Evolutionary conservation across 75 land plant species (phyloP).

Genomic region (Pinus tabuliformis): DNA sequence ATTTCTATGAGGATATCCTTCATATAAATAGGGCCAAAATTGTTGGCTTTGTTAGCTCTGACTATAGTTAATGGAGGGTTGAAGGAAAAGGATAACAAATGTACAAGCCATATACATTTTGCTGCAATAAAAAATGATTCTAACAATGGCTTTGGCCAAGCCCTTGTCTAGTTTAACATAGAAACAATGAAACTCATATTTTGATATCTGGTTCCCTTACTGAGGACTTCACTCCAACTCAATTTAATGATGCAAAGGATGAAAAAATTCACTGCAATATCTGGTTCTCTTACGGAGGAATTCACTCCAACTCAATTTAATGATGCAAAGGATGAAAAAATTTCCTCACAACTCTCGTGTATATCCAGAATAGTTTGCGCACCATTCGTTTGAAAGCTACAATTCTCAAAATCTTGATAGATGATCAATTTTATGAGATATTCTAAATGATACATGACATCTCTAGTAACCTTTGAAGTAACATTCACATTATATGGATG

Average conservation of each 20-base stretch:
- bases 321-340: conserved; percentile 52
- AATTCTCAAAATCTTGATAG: conserved; percentile 85
- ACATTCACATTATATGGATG: conserved; percentile 59
- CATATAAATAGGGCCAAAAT: conserved; percentile 72
- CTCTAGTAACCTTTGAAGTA: conserved; percentile 33
- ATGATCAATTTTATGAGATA: conserved; percentile 69
- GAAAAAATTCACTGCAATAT: conserved; percentile 72
- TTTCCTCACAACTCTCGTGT: conserved; percentile 43
- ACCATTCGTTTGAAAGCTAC: conserved; percentile 72
- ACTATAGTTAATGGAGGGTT: conserved; percentile 54
- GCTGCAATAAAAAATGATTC: conserved; percentile 78
- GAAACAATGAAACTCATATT: conserved; percentile 70
- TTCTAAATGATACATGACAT: conserved; percentile 68
- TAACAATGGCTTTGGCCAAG: conserved; percentile 65
- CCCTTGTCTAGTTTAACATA: conserved; percentile 54
- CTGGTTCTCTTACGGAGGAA: conserved; percentile 68
- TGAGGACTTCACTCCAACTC: no score
- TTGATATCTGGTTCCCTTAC: no score
- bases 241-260: conserved; percentile 73
- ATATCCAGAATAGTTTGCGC: conserved; percentile 56
- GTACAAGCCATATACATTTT: conserved; percentile 84
- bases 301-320: conserved; percentile 78
- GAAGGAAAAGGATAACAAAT: conserved; percentile 80
- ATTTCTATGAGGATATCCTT: conserved; percentile 52
- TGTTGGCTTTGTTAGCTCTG: conserved; percentile 55